Base-by-base conservation (phyloP, 768 basidiomycete genomes). In the Pleurotus eryngii region DNA sequence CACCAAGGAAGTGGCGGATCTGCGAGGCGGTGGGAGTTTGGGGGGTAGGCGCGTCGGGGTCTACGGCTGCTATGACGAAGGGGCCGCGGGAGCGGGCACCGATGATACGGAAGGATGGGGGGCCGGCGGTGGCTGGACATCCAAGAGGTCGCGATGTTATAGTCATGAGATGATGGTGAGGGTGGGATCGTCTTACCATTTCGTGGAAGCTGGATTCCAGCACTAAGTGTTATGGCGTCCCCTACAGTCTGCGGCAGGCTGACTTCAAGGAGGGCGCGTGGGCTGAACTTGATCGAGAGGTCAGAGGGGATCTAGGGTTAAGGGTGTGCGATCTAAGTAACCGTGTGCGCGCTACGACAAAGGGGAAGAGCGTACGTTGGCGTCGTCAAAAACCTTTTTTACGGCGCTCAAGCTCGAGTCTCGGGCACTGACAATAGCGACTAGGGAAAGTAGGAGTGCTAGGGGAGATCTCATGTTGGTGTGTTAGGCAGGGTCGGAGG, bases 11-110 rank as follows among this genome's bases (percentile, higher is more conserved):
- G 62, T 82, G 80, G 2, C 79, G 72, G 43, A 81, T 75, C 60
- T 81, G 77, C 1, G 77, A 70, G 3, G 37, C 51, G 5, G 68
- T 76, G 11, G 76, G 74, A 15, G 60, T 65, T 60, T 79, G 76
- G 1, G 81, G 80, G n/a, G 80, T 80, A 6, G 80, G 80, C 8
- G 76, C 79, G 59, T 82, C 81, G 4, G 76, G 81, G 59, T 81
- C 80, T 3, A 81, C 75, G 8, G 71, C 61, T 0, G 75, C 74
- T 9, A 82, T 62, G 14, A 82, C 77, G 62, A 78, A 82, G 0
- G 80, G 79, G 0, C 78, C 80, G 9, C 26, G 55, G 15, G 61
- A 58, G 11, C 54, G 55, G 11, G 63, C 49, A 6, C 70, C 72
- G 17, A 61, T 57, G 37, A 72, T 61, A 50, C 59, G 59, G 64